Evolutionary conservation across 441 rosid species (phyloP), one percentile per base, ranked within the genome.

Genomic region (Flueggea neowawraea): DNA sequence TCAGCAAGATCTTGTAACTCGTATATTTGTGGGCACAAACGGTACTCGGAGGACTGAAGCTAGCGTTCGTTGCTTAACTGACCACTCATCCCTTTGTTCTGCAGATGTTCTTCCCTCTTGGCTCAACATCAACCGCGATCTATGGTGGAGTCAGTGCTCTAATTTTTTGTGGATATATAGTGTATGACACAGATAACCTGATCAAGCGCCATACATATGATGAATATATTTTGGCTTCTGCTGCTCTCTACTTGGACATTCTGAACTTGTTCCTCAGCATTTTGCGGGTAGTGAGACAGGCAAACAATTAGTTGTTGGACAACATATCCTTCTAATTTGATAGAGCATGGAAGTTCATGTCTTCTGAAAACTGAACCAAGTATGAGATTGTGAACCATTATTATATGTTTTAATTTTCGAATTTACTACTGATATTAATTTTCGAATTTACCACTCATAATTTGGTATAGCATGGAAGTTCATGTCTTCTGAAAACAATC

Each of bases 191-290:
- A 0, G 83, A 90, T 78, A 79, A 88, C 72, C 74, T 93, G 73
- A 88, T 93, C 71, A 93, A 93, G 75, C 96, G 97, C 58, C 88
- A 82, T 86, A 81, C 91, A 1, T 90, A 90, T 17, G 97, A 93
- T 43, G 86, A 90, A 32, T 84, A 93, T 79, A 90, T 90, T 43
- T 78, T 87, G 72, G 97, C 97, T 32, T 90, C 98, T 0, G 88
- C 74, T 31, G 64, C 90, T 39, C 96, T 93, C 48, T 93, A 90
- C 73, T 78, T 93, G 78, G 98, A 93, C 79, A 82, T 93, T 58
- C 82, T 90, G 68, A 90, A 93, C 60, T 86, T 93, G 60, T 93
- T 93, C 84, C 76, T 93, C 44, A 65, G 92, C 74, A 93, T 93
- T 60, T 65, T 93, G 72, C 85, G 98, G 69, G 69, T 92, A 62